A percentile compares a stretch with the other conserved stretches of the same genome.
Evolutionary conservation across 768 basidiomycete species (phyloP).

Genomic region (Psilocybe cyanescens): DNA sequence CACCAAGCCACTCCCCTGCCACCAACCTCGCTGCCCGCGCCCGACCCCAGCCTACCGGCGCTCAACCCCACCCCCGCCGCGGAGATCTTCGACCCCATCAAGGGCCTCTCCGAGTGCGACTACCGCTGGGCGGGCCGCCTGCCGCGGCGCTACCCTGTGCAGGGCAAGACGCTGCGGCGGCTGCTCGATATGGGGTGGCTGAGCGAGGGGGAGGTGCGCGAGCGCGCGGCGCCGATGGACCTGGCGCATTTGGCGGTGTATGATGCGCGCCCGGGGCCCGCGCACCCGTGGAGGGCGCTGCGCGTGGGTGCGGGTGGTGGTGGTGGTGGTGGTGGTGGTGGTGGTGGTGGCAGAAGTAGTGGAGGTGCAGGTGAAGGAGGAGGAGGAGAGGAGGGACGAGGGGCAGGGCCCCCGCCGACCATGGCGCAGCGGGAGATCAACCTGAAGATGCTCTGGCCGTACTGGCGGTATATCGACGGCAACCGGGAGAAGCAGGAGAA

Average conservation of each 20-base stretch:
- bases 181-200: conserved; percentile 46
- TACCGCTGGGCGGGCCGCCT: conserved; percentile 33
- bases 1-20: conserved; percentile 1
- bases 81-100: conserved; percentile 43
- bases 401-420: background rate
- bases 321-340: too few relatives aligned
- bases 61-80: conserved; percentile 8
- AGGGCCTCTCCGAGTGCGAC: conserved; percentile 42
- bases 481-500: background rate
- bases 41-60: too few relatives aligned
- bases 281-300: conserved; percentile 20
- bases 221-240: conserved; percentile 35
- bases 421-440: too few relatives aligned
- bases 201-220: conserved; percentile 32
- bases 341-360: too few relatives aligned
- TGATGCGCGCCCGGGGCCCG: conserved; percentile 16
- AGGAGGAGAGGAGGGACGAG: background rate
- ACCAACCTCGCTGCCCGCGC: background rate
- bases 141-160: conserved; percentile 32
- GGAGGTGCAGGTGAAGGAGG: background rate
- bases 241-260: conserved; percentile 33
- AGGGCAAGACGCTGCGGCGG: conserved; percentile 40
- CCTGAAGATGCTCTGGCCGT: background rate
- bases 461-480: background rate
- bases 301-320: background rate